Conservation (phyloP, 208 protist species). For the Tritrichomonas musculus region DNA sequence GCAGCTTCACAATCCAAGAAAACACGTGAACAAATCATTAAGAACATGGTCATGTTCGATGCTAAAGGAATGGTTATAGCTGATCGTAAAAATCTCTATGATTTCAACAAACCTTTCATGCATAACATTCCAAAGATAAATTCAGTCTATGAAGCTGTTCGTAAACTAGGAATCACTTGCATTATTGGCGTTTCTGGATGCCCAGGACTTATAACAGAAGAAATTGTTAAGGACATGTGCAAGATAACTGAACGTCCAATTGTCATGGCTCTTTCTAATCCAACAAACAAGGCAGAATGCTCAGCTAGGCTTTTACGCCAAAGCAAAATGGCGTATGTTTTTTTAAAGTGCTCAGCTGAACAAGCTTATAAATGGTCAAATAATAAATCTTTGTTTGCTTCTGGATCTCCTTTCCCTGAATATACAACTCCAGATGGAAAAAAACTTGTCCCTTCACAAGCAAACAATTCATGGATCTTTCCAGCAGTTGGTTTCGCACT, state of each 20-base stretch:
- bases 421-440: not conserved
- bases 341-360: not conserved
- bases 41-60: not conserved
- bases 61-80: not conserved
- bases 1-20: not conserved
- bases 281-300: not conserved
- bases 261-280: not conserved
- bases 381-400: not conserved
- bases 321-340: no score
- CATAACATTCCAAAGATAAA: not conserved
- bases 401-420: not conserved
- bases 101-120: slow-evolving; percentile 5
- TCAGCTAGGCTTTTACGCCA: no score
- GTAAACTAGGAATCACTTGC: not conserved
- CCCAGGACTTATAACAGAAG: slow-evolving; percentile 21
- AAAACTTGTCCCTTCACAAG: not conserved
- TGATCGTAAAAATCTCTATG: not conserved
- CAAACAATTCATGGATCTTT: slow-evolving; percentile 33
- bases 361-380: not conserved
- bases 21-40: not conserved
- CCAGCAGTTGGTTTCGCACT: slow-evolving; percentile 22
- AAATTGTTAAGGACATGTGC: not conserved
- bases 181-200: slow-evolving; percentile 7
- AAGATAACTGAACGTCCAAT: not conserved
- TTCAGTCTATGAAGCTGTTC: not conserved